phyloP scores from a whole-genome alignment of 148 eudicot species.

The Silene uniflora region DNA sequence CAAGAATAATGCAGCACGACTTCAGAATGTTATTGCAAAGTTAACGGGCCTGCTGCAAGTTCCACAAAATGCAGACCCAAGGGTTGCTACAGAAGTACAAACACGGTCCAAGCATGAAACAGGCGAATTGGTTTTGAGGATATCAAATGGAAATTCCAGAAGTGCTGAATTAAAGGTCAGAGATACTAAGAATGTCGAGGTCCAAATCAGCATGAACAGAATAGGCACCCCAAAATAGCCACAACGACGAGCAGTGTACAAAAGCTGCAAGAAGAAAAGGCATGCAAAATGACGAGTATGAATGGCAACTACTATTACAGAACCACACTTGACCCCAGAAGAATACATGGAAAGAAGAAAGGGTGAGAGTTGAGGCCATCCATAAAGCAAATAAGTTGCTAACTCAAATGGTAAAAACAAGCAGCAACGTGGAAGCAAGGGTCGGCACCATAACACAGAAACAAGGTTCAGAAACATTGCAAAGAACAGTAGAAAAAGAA shows the following conservation, averaged over 20 bases:
- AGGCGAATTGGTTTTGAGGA: conserved; percentile 26
- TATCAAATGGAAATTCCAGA: conserved; percentile 19
- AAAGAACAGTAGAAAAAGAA: conserved; percentile 15
- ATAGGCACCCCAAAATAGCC: conserved; percentile 25
- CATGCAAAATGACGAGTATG: conserved; percentile 11
- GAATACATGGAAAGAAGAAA: conserved; percentile 27
- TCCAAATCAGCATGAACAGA: conserved; percentile 22
- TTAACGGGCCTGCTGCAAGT: conserved; percentile 82
- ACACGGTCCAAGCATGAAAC: conserved; percentile 26
- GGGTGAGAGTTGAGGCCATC: conserved; percentile 19
- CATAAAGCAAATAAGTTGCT: conserved; percentile 26
- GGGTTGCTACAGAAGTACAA: conserved; percentile 20
- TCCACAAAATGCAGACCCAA: conserved; percentile 35
- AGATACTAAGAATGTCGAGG: conserved; percentile 12
- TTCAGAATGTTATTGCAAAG: conserved; percentile 78
- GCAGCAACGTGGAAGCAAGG: too few species aligned
- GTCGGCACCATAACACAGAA: conserved; percentile 31
- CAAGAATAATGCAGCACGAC: conserved; percentile 39
- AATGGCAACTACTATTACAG: too few species aligned
- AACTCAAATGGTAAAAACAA: conserved; percentile 21
- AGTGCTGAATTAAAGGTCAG: conserved; percentile 22
- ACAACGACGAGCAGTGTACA: conserved; percentile 12
- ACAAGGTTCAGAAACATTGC: conserved; percentile 24
- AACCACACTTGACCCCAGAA: conserved; percentile 17
- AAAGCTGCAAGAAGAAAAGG: conserved; percentile 17